Percentiles rank a stretch among this genome's conserved stretches.
These are phyloP conservation scores for Chlorella sp. DNA, from an alignment of 139 green algal species.

Conservation along the genomic window DNA sequence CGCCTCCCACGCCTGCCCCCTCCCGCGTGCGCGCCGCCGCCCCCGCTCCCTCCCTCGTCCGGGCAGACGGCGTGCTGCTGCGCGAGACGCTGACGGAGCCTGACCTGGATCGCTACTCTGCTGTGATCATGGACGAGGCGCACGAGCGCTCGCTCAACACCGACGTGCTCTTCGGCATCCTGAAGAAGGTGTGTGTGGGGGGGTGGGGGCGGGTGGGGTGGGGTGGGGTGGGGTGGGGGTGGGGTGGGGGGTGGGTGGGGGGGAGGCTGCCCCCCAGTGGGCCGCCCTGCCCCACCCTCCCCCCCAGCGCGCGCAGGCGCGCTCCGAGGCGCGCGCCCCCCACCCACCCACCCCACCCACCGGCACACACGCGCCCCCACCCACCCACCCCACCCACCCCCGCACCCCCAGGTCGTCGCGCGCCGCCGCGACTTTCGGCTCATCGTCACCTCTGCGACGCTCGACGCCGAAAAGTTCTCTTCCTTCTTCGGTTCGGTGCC, in stretches of 20 bases:
- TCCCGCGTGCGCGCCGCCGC: too few relatives aligned
- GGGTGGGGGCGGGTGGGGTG: slow-evolving; percentile 3
- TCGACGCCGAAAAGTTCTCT: slow-evolving; percentile 88
- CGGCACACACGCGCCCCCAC: background rate
- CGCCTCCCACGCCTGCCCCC: too few relatives aligned
- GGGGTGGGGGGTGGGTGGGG: background rate
- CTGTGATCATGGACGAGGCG: slow-evolving; percentile 90
- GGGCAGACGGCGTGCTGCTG: slow-evolving; percentile 96
- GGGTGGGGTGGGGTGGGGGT: background rate
- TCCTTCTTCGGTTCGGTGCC: slow-evolving; percentile 90
- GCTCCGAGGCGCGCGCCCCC: too few relatives aligned
- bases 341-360: background rate
- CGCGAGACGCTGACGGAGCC: slow-evolving; percentile 88
- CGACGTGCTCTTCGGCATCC: slow-evolving; percentile 97
- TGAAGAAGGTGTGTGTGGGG: slow-evolving; percentile 78
- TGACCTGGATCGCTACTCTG: slow-evolving; percentile 82
- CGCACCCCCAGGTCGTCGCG: slow-evolving; percentile 62
- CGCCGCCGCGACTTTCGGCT: slow-evolving; percentile 92
- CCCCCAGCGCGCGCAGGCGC: too few relatives aligned
- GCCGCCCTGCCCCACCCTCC: too few relatives aligned
- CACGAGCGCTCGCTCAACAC: slow-evolving; percentile 95
- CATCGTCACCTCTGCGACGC: slow-evolving; percentile 96
- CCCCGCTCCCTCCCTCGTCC: too few relatives aligned
- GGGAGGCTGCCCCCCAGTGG: background rate
- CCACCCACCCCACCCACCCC: background rate